Conservation (phyloP, 2,329 filamentous ascomycete species). For the Annulohypoxylon truncatum region DNA sequence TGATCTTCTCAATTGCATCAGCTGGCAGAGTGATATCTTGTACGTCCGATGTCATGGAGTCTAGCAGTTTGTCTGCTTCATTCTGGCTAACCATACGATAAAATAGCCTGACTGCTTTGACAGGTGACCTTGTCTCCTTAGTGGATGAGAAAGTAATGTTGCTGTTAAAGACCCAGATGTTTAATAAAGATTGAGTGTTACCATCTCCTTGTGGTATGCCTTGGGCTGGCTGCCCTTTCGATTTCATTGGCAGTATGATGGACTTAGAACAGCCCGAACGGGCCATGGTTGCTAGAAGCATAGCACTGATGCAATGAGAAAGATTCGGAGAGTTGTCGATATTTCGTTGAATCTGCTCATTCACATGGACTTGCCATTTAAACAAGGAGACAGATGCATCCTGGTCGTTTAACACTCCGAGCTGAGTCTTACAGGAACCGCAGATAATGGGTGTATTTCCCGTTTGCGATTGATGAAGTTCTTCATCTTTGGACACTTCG, state of each 20-base stretch:
- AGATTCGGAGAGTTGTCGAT: slow-evolving; percentile 53
- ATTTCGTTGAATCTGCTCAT: slow-evolving; percentile 42
- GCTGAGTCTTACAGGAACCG: slow-evolving; percentile 56
- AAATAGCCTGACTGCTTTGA: slow-evolving; percentile 64
- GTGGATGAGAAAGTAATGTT: slow-evolving; percentile 65
- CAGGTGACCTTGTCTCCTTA: slow-evolving; percentile 40
- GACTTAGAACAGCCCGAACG: slow-evolving; percentile 70
- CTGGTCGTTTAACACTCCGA: slow-evolving; percentile 62
- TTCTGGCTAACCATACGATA: slow-evolving; percentile 58
- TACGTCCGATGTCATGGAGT: slow-evolving; percentile 65
- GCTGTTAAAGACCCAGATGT: slow-evolving; percentile 68
- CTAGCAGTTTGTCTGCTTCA: slow-evolving; percentile 62
- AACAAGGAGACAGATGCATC: slow-evolving; percentile 62
- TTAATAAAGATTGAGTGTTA: slow-evolving; percentile 49
- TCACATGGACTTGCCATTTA: slow-evolving; percentile 67
- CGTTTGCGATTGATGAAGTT: not conserved
- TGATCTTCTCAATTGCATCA: slow-evolving; percentile 60
- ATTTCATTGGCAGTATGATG: slow-evolving; percentile 58
- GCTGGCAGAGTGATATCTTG: slow-evolving; percentile 68
- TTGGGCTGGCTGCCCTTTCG: slow-evolving; percentile 6
- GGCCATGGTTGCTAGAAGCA: slow-evolving; percentile 64
- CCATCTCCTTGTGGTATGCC: not conserved
- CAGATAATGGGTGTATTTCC: slow-evolving; percentile 54
- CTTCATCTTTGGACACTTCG: slow-evolving; percentile 8
- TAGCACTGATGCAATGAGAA: slow-evolving; percentile 64